Percentiles rank a stretch among this genome's conserved stretches.
These are phyloP conservation scores for Daedaleopsis sinensis DNA, from an alignment of 768 basidiomycete genomes.

Conservation along the genomic window DNA sequence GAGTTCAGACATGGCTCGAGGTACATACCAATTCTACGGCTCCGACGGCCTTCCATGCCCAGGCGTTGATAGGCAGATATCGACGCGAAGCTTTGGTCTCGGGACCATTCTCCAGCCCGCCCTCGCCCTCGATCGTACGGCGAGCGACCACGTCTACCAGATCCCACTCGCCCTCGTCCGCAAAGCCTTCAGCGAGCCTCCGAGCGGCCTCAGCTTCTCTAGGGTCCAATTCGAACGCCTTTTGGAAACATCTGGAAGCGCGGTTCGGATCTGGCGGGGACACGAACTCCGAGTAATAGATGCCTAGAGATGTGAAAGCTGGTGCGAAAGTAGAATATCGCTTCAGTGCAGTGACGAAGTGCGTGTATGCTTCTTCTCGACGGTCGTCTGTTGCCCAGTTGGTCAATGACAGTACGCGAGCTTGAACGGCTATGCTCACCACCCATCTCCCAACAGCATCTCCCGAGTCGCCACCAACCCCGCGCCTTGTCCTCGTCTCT, in stretches of 20 bases:
- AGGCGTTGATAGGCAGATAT: slow-evolving; percentile 79
- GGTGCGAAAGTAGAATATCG: slow-evolving; percentile 78
- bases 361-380: slow-evolving; percentile 70
- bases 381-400: slow-evolving; percentile 41
- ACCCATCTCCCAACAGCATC: slow-evolving; percentile 70
- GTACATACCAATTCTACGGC: slow-evolving; percentile 83
- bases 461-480: slow-evolving; percentile 85
- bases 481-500: slow-evolving; percentile 67
- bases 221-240: slow-evolving; percentile 95
- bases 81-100: slow-evolving; percentile 44
- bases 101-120: slow-evolving; percentile 56
- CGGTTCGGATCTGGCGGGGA: slow-evolving; percentile 79
- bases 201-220: slow-evolving; percentile 85
- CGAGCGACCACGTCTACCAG: slow-evolving; percentile 93
- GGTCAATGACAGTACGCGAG: neutral
- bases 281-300: slow-evolving; percentile 78
- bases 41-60: slow-evolving; percentile 98
- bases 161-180: slow-evolving; percentile 93
- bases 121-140: slow-evolving; percentile 92
- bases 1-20: slow-evolving; percentile 4
- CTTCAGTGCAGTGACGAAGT: slow-evolving; percentile 82
- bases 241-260: slow-evolving; percentile 95
- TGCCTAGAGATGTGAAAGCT: slow-evolving; percentile 90
- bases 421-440: slow-evolving; percentile 46
- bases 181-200: slow-evolving; percentile 85